These are phyloP conservation scores for Mimosa pudica DNA, from an alignment of 306 rosid species.

Conservation along the genomic window DNA sequence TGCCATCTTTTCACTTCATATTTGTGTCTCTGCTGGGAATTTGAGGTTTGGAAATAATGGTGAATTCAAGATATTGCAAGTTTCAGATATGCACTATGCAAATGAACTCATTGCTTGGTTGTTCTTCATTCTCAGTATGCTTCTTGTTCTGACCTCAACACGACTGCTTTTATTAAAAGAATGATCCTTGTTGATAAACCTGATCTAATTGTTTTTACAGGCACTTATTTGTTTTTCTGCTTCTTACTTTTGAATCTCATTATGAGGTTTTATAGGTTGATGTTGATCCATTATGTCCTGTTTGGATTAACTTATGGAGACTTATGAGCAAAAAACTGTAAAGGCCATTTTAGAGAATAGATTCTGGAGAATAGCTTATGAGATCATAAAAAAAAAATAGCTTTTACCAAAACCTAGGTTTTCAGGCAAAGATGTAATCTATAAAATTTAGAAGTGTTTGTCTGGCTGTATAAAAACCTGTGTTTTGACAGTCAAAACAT, in stretches of 20 bases:
- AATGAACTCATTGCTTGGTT: conserved; percentile 73
- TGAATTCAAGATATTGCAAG: conserved; percentile 86
- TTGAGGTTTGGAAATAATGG: conserved; percentile 66
- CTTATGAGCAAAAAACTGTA: too few relatives aligned
- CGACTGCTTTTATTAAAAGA: conserved; percentile 64
- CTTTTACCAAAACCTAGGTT: too few relatives aligned
- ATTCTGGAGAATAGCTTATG: too few relatives aligned
- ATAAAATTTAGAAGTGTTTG: too few relatives aligned
- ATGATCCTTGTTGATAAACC: conserved; percentile 96
- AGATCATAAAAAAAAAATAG: too few relatives aligned
- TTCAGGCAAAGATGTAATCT: too few relatives aligned
- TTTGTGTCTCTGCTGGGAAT: conserved; percentile 40
- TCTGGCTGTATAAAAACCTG: too few relatives aligned
- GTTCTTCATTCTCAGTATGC: conserved; percentile 58
- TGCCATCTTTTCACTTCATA: conserved; percentile 31
- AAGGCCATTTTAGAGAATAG: too few relatives aligned
- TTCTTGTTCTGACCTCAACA: conserved; percentile 86
- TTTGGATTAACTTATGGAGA: too few relatives aligned
- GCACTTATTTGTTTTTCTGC: conserved; percentile 39
- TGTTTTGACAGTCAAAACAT: too few relatives aligned
- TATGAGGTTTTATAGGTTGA: not conserved
- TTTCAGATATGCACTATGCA: conserved; percentile 94
- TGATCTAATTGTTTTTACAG: conserved; percentile 85
- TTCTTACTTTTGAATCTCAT: not conserved
- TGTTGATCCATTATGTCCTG: not conserved